Conservation (phyloP, 2,329 filamentous ascomycete species). For the Diaporthe australafricana region DNA sequence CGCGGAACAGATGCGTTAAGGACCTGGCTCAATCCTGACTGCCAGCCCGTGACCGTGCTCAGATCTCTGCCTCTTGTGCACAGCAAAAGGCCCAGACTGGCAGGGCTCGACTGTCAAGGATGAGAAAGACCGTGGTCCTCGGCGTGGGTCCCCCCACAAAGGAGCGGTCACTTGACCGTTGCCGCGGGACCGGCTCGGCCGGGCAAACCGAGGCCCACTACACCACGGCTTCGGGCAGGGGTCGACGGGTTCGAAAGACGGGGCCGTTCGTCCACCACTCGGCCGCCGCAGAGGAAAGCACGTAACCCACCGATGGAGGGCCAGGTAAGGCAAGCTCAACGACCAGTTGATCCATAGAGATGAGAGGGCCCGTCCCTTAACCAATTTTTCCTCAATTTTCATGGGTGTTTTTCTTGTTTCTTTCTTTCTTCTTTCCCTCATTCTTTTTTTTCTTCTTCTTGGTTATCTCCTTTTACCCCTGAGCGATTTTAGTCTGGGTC, state of each 20-base stretch:
- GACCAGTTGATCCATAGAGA: background rate
- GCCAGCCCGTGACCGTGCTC: background rate
- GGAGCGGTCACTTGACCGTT: conserved; percentile 20
- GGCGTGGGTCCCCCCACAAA: conserved; percentile 21
- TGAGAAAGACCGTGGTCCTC: conserved; percentile 6
- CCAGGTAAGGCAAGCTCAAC: background rate
- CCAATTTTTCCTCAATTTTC: no score
- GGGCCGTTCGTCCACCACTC: background rate
- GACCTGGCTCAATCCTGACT: background rate
- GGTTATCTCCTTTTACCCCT: background rate
- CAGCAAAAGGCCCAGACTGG: background rate
- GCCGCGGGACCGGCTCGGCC: conserved; percentile 22
- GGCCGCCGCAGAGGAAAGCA: background rate
- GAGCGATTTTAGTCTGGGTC: background rate
- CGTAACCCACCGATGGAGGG: background rate
- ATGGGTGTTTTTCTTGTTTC: no score
- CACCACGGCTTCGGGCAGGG: conserved; percentile 7
- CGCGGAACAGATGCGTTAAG: background rate
- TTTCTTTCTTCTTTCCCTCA: no score
- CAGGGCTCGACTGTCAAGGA: no score
- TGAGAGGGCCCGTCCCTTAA: background rate
- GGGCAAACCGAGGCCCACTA: conserved; percentile 15
- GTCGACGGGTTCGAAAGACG: background rate
- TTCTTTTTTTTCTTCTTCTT: no score
- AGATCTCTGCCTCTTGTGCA: background rate